These are phyloP conservation scores for Candida easanensis DNA, from an alignment of 805 yeast genomes.

Conservation along the genomic window DNA sequence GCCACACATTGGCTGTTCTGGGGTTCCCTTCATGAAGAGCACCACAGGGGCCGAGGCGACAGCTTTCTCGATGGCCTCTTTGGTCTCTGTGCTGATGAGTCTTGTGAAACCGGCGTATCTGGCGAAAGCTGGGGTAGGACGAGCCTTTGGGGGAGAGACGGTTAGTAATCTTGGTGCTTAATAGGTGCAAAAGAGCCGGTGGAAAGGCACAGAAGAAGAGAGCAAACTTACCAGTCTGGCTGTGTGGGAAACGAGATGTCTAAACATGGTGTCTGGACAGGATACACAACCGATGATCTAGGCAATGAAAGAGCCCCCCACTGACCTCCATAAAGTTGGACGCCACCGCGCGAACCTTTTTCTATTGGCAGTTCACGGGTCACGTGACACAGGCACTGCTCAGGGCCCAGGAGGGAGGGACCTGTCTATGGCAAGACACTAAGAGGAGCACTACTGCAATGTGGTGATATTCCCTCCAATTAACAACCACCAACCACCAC, in stretches of 20 bases:
- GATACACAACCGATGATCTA: no score
- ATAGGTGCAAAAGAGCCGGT: background rate
- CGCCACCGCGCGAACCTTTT: no score
- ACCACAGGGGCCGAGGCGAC: slow-evolving; percentile 91
- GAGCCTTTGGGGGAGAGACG: background rate
- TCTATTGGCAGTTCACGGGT: no score
- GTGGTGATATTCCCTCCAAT: no score
- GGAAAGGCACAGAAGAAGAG: background rate
- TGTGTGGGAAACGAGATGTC: background rate
- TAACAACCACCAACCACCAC: background rate
- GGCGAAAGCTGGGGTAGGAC: slow-evolving; percentile 13
- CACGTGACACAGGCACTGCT: no score
- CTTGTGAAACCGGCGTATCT: slow-evolving; percentile 29
- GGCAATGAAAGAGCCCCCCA: background rate
- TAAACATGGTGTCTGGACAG: no score
- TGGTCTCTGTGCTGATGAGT: slow-evolving; percentile 72
- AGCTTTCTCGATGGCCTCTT: slow-evolving; percentile 81
- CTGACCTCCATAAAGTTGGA: no score
- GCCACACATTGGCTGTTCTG: slow-evolving; percentile 97
- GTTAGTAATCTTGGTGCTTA: background rate
- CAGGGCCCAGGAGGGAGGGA: no score
- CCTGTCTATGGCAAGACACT: no score
- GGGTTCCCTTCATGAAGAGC: slow-evolving; percentile 97
- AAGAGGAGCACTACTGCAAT: no score
- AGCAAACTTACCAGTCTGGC: slow-evolving; percentile 5